A percentile compares a stretch with the other conserved stretches of the same genome.
These are phyloP conservation scores for Xerocomus spinulosus DNA, from an alignment of 768 basidiomycete species.

Conservation along the genomic window DNA sequence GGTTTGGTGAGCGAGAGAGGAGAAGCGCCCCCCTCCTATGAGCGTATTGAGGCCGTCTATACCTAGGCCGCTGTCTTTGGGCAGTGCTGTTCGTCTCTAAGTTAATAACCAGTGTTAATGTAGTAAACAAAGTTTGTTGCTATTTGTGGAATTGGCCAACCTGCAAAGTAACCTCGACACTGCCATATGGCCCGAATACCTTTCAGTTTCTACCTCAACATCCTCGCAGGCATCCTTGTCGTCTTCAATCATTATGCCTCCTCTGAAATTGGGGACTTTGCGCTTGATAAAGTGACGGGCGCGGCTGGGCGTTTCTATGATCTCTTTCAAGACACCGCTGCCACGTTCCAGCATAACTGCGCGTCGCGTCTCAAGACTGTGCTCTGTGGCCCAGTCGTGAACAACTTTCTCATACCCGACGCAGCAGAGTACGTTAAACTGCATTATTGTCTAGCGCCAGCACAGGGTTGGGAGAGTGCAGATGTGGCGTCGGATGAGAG, in stretches of 20 bases:
- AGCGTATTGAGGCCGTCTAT: not conserved
- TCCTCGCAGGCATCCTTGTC: constrained; percentile 19
- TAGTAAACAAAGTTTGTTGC: not conserved
- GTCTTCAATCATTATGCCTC: constrained; percentile 15
- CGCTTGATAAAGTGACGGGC: constrained; percentile 18
- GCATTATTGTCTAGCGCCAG: constrained; percentile 4
- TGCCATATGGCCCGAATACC: constrained; percentile 12
- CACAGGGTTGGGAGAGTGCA: not conserved
- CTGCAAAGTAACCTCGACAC: too few species aligned
- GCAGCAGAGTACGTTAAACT: too few species aligned
- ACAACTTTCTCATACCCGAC: constrained; percentile 1
- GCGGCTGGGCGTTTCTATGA: constrained; percentile 15
- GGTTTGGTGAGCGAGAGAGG: constrained; percentile 80
- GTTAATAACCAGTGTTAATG: too few species aligned
- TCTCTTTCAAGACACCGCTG: constrained; percentile 7
- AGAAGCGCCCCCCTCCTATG: constrained; percentile 68
- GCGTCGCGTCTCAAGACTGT: not conserved
- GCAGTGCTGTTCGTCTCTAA: too few species aligned
- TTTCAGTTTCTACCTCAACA: constrained; percentile 15
- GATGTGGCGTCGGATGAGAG: not conserved
- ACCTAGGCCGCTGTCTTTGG: not conserved
- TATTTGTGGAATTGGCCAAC: not conserved
- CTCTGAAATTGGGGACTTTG: constrained; percentile 14
- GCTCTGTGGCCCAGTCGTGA: not conserved
- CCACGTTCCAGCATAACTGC: constrained; percentile 5